Base-by-base conservation (phyloP, 805 yeast genomes). In the Starmera caribaea region DNA sequence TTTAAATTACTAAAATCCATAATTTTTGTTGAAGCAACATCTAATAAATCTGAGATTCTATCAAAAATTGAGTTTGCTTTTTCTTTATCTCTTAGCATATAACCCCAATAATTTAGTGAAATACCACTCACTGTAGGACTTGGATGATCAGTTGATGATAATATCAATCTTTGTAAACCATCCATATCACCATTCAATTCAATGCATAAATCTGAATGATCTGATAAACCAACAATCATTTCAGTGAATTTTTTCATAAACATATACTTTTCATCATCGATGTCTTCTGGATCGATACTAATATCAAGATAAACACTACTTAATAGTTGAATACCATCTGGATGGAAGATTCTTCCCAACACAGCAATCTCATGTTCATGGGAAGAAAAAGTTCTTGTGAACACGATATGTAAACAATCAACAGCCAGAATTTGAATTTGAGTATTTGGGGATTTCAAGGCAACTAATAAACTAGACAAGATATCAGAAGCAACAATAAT, bases 91-190 rank as follows among this genome's bases (percentile, higher is more conserved):
- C 99, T 72, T 38, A 94, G 63, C 48, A 90, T 76, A 2, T 90
- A 76, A 44, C 95, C 87, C 98, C 98, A 94, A 65, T 92, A 82
- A 56, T 88, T 96, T 38, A 92, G 62, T 0, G 96, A 84, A 14
- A 92, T 69, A 0, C 96, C 96, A 38, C 95, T 81, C 3, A 90
- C 80, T n/a, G 90, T 81, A 41, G 92, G 68, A 50, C 95, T 84
- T 21, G 86, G 83, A 54, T 87, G 92, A 50, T 70, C 73, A 0
- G 96, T 84, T 1, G 96, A 86, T 35, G 79, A 73, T 34, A 92
- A 65, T 6, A 92, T 87, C 16, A 92, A 69, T 41, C 73, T 71
- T 46, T 88, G 69, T 55, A 86, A 92, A 38, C 73, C 76, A 27
- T 68, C 69, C 7, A 84, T 65, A 53, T 85, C 94, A 3, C 83